Evolutionary conservation across 768 basidiomycete genomes (phyloP), one percentile per base, ranked within the genome.

Genomic region (Suillus alpinus): DNA sequence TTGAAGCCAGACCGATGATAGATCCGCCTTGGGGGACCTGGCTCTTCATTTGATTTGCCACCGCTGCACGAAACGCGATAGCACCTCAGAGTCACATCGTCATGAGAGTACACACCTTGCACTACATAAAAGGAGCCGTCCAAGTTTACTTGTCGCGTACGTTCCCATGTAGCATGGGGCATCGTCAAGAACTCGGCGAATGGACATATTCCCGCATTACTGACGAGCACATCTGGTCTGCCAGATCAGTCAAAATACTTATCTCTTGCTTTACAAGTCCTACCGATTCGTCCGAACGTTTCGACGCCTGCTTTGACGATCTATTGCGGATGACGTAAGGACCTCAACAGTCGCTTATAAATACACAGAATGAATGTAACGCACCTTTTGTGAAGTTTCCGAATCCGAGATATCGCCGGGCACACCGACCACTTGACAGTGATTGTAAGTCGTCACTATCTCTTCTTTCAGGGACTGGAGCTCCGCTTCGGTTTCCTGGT

Each of bases 1-100:
- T 91, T n/a, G 86, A 88, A 12, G 88, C 88, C 31, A 91, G 84
- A 23, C 84, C 88, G 41, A 92, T 85, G 67, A 92, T 89, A 4
- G 86, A 83, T 4, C 90, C 90, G 4, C 89, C 88, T 68, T 85
- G 85, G 2, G 88, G 88, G 7, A 70, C 75, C 66, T 91, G 90
- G 16, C 65, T 73, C 63, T 84, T 83, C 90, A 92, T 92, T 68
- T 88, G 87, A 62, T 86, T 87, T 9, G 88, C 88, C 2, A 86
- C 84, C 16, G 87, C 88, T 85, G 53, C 18, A 32, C 9, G 50
- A 53, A 16, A 20, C 20, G 41, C 7, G 52, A 63, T 64, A 23
- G 56, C 60, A 58, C 16, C 63, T 52, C n/a, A 55, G 20, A 29
- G 49, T 36, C 34, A 16, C 55, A n/a, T 51, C 1, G 8, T 18